A percentile compares a stretch with the other conserved stretches of the same genome.
These are phyloP conservation scores for Paramecium biaurelia DNA, from an alignment of 73 alveolate species.

Conservation along the genomic window DNA sequence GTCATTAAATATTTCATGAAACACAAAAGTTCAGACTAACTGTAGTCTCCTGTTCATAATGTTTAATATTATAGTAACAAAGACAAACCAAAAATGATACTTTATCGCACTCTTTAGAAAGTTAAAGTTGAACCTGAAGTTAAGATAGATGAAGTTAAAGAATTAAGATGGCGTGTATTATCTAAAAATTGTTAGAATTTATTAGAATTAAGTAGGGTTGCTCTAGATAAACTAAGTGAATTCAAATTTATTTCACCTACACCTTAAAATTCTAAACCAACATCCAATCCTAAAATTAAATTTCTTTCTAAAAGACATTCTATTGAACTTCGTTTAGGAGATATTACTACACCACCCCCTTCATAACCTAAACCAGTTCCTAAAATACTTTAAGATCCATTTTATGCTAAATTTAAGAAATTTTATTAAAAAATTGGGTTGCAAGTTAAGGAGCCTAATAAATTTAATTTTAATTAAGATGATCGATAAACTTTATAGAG, in stretches of 20 bases:
- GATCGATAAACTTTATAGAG: neutral
- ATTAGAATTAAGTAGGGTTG: neutral
- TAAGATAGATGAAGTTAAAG: neutral
- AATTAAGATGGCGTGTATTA: neutral
- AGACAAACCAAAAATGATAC: neutral
- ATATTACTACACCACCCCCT: neutral
- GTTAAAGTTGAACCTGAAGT: neutral
- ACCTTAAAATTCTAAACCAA: neutral
- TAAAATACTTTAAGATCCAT: neutral
- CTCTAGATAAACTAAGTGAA: neutral
- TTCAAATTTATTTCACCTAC: neutral
- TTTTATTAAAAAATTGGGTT: neutral
- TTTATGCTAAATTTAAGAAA: neutral
- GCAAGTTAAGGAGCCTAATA: neutral
- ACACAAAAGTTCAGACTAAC: neutral
- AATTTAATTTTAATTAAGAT: neutral
- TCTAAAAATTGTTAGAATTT: neutral
- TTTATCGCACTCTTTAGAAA: neutral
- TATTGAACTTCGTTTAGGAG: neutral
- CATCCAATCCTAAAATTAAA: neutral
- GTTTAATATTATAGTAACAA: neutral
- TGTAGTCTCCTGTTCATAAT: conserved; percentile 8
- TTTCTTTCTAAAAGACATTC: conserved; percentile 31
- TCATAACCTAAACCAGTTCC: neutral
- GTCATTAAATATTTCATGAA: neutral